phyloP scores from a whole-genome alignment of 371 early-diverging fungal genomes.

The Apophysomyces variabilis region DNA sequence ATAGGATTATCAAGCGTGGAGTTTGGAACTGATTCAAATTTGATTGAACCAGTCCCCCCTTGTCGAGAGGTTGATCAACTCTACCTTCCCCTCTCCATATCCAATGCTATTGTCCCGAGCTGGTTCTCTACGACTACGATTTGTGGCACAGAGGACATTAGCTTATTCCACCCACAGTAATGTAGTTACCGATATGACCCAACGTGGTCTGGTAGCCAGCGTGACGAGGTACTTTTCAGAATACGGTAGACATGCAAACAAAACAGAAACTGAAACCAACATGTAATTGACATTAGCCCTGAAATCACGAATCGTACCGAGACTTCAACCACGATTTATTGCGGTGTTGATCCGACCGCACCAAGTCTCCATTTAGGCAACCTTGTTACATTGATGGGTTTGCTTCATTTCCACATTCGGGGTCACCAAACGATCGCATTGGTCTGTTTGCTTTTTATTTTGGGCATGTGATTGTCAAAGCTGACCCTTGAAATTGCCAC shows the following conservation, averaged over 20 bases:
- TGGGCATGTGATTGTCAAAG: not conserved
- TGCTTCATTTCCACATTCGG: slow-evolving; percentile 84
- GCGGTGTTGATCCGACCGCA: slow-evolving; percentile 98
- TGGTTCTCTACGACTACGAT: not conserved
- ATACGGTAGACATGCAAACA: not conserved
- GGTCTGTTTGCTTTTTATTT: slow-evolving; percentile 43
- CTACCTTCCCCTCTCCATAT: not conserved
- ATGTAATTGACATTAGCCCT: slow-evolving; percentile 35
- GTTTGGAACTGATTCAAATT: too few species aligned
- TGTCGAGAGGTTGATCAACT: not conserved
- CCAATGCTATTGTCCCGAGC: slow-evolving; percentile 1
- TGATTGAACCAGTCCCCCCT: not conserved
- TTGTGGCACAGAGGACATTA: not conserved
- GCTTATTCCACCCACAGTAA: slow-evolving; percentile 19
- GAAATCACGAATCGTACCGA: slow-evolving; percentile 53
- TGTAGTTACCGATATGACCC: slow-evolving; percentile 42
- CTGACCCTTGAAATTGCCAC: too few species aligned
- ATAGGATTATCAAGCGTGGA: too few species aligned
- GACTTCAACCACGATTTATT: slow-evolving; percentile 71
- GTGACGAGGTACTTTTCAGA: slow-evolving; percentile 33
- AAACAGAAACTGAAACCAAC: not conserved
- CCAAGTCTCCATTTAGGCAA: slow-evolving; percentile 90
- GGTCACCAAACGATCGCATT: slow-evolving; percentile 88
- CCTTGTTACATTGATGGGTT: slow-evolving; percentile 80
- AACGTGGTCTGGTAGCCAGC: slow-evolving; percentile 42